Evolutionary conservation across 192 early-diverging fungal genomes (phyloP), one percentile per base, ranked within the genome.

Genomic region (Kappamyces sp.): DNA sequence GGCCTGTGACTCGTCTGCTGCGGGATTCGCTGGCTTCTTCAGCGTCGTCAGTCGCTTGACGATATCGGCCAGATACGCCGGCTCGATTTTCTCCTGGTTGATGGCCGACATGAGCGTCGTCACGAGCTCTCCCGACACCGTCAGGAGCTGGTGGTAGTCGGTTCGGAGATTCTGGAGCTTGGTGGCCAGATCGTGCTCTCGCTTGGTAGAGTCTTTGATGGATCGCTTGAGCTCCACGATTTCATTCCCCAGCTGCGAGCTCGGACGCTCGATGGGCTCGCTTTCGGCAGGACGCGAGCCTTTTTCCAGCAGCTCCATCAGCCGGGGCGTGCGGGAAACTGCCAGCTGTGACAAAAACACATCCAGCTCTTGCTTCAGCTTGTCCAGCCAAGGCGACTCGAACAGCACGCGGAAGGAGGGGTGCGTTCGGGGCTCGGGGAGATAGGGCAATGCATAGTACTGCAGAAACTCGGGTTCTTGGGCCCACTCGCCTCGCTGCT

Each of bases 391-490:
- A 12, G 49, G 12, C 9, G 55, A 49, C 34, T 48, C 57, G 51
- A 80, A 80, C 1, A 80, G 29, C 8, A 75, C 72, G 11, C 47
- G 41, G 36, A 80, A 80, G 3, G 69, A 64, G 29, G 75, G 78
- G 43, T 80, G 78, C 6, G n/a, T 36, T 15, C 52, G 62, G 5
- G 78, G 76, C 43, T 78, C 71, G n/a, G 75, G 75, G 5, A 80
- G 60, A 52, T 80, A 80, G 2, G 78, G 78, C 40, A 80, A 64
- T 0, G 78, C 78, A 51, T 80, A 80, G 49, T 65, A 80, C 4
- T 62, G 54, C 33, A 80, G 59, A 37, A 78, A 74, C 54, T 80
- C 66, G 7, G 78, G 53, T 14, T 69, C 69, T 50, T 69, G 66
- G 53, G 63, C 68, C 1, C 74, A 53, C 12, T 80, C 72, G 1